Evolutionary conservation across 768 basidiomycete species (phyloP).

Genomic region (Lentinula aciculospora): DNA sequence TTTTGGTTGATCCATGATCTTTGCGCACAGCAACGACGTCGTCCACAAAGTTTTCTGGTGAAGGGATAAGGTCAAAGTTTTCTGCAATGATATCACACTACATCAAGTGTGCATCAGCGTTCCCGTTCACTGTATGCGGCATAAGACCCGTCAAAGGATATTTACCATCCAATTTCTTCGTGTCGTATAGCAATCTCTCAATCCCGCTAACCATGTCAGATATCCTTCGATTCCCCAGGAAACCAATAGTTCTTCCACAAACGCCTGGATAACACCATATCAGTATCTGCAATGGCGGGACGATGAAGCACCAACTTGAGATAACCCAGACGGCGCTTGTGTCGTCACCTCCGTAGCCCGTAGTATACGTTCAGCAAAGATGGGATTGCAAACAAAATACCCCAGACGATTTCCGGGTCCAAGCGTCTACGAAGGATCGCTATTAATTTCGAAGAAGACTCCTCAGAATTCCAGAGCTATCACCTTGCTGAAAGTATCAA

Average conservation of each 20-base stretch:
- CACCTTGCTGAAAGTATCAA: constrained; percentile 11
- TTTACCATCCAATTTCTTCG: constrained; percentile 10
- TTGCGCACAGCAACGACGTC: neutral
- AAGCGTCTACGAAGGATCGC: neutral
- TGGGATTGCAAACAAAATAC: constrained; percentile 49
- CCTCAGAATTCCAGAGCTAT: neutral
- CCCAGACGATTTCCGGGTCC: constrained; percentile 17
- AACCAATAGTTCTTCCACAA: neutral
- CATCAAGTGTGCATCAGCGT: neutral
- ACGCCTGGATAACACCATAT: neutral
- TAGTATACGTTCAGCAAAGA: constrained; percentile 53
- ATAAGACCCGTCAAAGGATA: neutral
- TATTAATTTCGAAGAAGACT: too few relatives aligned
- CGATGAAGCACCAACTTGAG: constrained; percentile 27
- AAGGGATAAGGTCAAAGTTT: constrained; percentile 7
- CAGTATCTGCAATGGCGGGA: constrained; percentile 13
- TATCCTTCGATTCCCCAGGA: constrained; percentile 8
- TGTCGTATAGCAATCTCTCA: constrained; percentile 5
- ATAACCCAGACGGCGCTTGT: constrained; percentile 51
- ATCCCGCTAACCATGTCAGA: constrained; percentile 4
- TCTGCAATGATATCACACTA: constrained; percentile 10
- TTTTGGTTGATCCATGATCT: neutral
- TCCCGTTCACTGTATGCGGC: too few relatives aligned
- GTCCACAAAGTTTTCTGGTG: neutral
- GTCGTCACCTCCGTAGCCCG: constrained; percentile 49